Base-by-base conservation (phyloP, 768 basidiomycete genomes). In the Suillus hirtellus region DNA sequence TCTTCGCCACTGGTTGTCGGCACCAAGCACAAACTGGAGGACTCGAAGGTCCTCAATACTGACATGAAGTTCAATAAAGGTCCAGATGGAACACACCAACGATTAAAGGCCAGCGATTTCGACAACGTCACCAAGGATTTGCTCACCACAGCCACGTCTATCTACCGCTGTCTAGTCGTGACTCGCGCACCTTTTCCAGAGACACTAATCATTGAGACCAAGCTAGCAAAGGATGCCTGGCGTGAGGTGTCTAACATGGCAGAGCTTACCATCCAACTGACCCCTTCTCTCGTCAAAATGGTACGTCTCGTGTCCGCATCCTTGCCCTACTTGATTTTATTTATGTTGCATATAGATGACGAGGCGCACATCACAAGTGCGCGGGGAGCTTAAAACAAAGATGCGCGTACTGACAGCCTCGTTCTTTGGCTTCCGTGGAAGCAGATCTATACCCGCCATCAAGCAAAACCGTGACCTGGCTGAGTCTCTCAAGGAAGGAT, bases 401-500 rank as follows among this genome's bases (percentile, higher is more conserved):
- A 46, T 46, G 44, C 44, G 4, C 10, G 0, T 0, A 46, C 4
- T 46, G n/a, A 46, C 44, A 1, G 44, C n/a, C n/a, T 46, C n/a
- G 44, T 46, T n/a, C 44, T 46, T 46, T 46, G 44, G 44, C n/a
- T 46, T 46, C 44, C 44, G 10, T 5, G 10, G 19, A n/a, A 46
- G 44, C n/a, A n/a, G 44, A 46, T 46, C 44, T n/a, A n/a, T 5
- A 46, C n/a, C 1, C n/a, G 10, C 44, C 44, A 46, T 46, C 3
- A 46, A 4, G n/a, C 3, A n/a, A 44, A 46, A 49, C 38, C 27
- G 56, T 27, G 31, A 65, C 17, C 60, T 53, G 17, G 60, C 49
- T 12, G 52, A 61, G 19, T 37, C 40, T 53, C 46, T 64, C 17
- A 59, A 65, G 54, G 64, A 65, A 52, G 55, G 50, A 19, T 52